Percentiles rank a stretch among this genome's conserved stretches.
phyloP scores from a whole-genome alignment of 2,329 filamentous ascomycete species.

The Ophiostoma sp. region DNA sequence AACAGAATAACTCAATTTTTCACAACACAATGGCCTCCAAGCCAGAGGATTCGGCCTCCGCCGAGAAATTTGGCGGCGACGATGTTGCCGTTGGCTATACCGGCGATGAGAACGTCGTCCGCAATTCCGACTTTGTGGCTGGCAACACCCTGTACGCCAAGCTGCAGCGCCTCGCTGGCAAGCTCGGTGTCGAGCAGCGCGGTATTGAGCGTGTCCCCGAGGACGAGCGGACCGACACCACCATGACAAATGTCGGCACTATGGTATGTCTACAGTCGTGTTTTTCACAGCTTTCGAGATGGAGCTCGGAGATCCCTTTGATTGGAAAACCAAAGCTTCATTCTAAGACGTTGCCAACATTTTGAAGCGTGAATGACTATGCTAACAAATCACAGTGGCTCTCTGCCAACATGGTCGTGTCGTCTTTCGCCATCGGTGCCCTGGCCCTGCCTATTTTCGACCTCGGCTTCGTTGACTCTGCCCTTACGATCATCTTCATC shows the following conservation, averaged over 20 bases:
- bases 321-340: background rate
- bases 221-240: conserved; percentile 60
- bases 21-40: background rate
- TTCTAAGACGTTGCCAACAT: background rate
- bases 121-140: conserved; percentile 25
- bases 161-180: conserved; percentile 58
- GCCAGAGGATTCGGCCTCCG: conserved; percentile 19
- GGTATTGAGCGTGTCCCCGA: conserved; percentile 71
- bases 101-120: conserved; percentile 27
- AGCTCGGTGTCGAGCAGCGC: conserved; percentile 64
- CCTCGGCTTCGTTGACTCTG: conserved; percentile 67
- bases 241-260: conserved; percentile 62
- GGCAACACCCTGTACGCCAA: conserved; percentile 30
- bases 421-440: conserved; percentile 69
- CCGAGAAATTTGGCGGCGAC: conserved; percentile 23
- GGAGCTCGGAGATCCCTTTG: too few species aligned
- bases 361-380: background rate
- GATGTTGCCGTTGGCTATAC: conserved; percentile 27
- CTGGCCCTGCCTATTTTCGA: conserved; percentile 62
- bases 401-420: conserved; percentile 72
- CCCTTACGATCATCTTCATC: conserved; percentile 67
- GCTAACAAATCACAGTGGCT: conserved; percentile 52
- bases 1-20: conserved; percentile 16
- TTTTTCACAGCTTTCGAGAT: too few species aligned
- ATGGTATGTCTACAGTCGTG: conserved; percentile 48